Evolutionary conservation across 768 basidiomycete genomes (phyloP).

Genomic region (Hysterangium stoloniferum): DNA sequence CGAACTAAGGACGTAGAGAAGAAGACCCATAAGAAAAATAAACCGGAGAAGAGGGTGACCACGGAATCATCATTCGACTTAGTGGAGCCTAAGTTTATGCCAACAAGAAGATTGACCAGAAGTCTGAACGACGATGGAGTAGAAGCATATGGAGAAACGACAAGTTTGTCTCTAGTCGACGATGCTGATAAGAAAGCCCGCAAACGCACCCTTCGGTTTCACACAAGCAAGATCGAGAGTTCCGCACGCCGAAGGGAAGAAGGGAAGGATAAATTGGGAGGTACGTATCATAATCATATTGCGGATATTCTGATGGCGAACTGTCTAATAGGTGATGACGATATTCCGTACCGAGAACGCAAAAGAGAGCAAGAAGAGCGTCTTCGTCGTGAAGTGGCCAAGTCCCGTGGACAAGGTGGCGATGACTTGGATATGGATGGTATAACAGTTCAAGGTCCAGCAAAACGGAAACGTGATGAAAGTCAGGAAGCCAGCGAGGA

Average conservation of each 20-base stretch:
- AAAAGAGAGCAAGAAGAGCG: conserved; percentile 54
- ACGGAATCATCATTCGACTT: conserved; percentile 59
- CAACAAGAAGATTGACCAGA: conserved; percentile 18
- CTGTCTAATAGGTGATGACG: conserved; percentile 60
- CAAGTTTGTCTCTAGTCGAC: conserved; percentile 60
- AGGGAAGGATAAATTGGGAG: conserved; percentile 61
- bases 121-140: conserved; percentile 13
- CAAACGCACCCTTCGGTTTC: conserved; percentile 82
- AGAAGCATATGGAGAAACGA: conserved; percentile 70
- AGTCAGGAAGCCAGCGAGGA: conserved; percentile 20
- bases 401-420: conserved; percentile 42
- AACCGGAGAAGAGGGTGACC: conserved; percentile 17
- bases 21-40: conserved; percentile 13
- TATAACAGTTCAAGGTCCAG: conserved; percentile 29
- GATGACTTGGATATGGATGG: conserved; percentile 59
- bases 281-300: not conserved
- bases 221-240: conserved; percentile 85
- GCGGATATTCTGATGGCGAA: not conserved
- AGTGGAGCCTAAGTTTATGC: conserved; percentile 65
- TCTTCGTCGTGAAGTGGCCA: conserved; percentile 45
- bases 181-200: conserved; percentile 77
- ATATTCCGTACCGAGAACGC: conserved; percentile 81
- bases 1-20: conserved; percentile 32
- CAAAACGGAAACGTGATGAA: conserved; percentile 29
- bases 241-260: conserved; percentile 71